Evolutionary conservation across 2,329 filamentous ascomycete species (phyloP).

Genomic region (Didymella lethalis): DNA sequence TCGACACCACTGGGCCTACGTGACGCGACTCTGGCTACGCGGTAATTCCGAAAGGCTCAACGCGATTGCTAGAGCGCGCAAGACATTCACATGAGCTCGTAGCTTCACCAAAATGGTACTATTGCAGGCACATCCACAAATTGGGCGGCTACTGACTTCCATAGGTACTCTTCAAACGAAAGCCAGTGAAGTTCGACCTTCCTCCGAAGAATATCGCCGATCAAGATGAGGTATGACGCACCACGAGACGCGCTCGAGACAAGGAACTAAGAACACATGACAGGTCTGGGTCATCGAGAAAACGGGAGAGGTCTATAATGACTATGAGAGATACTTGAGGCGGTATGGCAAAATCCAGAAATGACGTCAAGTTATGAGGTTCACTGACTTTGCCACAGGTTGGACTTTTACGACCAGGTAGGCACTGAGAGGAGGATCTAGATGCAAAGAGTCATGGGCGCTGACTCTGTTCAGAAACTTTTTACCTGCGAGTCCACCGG

Average conservation of each 20-base stretch:
- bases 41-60: slow-evolving; percentile 40
- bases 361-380: slow-evolving; percentile 31
- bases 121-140: neutral
- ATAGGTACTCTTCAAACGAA: slow-evolving; percentile 94
- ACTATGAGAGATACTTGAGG: slow-evolving; percentile 86
- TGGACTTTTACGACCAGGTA: slow-evolving; percentile 94
- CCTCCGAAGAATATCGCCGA: slow-evolving; percentile 79
- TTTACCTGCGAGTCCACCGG: slow-evolving; percentile 98
- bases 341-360: slow-evolving; percentile 64
- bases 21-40: slow-evolving; percentile 32
- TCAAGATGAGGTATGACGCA: slow-evolving; percentile 74
- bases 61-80: slow-evolving; percentile 31
- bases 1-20: slow-evolving; percentile 4
- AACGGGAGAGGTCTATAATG: slow-evolving; percentile 87
- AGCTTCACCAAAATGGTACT: slow-evolving; percentile 44
- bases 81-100: slow-evolving; percentile 45
- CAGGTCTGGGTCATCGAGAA: slow-evolving; percentile 92
- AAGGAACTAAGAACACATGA: slow-evolving; percentile 37
- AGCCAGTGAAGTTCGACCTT: slow-evolving; percentile 85
- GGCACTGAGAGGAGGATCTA: slow-evolving; percentile 32
- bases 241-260: slow-evolving; percentile 15
- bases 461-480: slow-evolving; percentile 66
- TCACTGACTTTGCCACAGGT: slow-evolving; percentile 59
- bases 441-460: neutral
- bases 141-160: slow-evolving; percentile 27